Evolutionary conservation across 305 asterid genomes (phyloP).

Genomic region (Galium porrigens): DNA sequence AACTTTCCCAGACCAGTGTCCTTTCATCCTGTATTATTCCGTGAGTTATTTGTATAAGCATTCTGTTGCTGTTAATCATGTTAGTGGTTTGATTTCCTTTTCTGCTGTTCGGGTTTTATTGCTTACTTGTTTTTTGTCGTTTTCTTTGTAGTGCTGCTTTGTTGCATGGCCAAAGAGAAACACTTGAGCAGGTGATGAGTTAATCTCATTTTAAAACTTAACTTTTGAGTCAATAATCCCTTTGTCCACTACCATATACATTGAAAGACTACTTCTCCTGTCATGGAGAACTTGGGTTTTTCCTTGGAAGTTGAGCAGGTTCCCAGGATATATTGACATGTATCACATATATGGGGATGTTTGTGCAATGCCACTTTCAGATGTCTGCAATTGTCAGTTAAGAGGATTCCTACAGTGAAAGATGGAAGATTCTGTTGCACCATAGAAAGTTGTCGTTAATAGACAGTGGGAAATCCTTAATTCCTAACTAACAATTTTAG

Average conservation of each 20-base stretch:
- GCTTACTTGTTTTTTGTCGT: constrained; percentile 16
- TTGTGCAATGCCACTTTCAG: neutral
- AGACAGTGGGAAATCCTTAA: neutral
- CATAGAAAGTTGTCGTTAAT: neutral
- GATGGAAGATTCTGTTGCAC: neutral
- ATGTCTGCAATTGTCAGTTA: neutral
- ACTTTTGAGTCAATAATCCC: neutral
- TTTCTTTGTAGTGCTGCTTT: constrained; percentile 56
- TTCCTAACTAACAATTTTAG: neutral
- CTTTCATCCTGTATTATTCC: constrained; percentile 78
- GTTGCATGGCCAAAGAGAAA: constrained; percentile 77
- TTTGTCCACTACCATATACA: neutral
- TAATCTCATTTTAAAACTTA: constrained; percentile 7
- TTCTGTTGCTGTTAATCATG: constrained; percentile 6
- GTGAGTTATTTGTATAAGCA: constrained; percentile 32
- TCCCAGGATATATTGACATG: neutral
- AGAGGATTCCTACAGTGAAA: neutral
- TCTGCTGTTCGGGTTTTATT: neutral
- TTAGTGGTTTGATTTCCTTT: neutral
- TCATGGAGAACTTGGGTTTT: neutral
- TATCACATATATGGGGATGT: neutral
- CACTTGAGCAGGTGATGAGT: constrained; percentile 65
- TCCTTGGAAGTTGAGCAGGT: neutral
- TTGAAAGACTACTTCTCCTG: neutral
- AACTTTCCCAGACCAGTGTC: constrained; percentile 68